phyloP scores from a whole-genome alignment of 108 stramenopile genomes.

The Cyclotella distinguenda region DNA sequence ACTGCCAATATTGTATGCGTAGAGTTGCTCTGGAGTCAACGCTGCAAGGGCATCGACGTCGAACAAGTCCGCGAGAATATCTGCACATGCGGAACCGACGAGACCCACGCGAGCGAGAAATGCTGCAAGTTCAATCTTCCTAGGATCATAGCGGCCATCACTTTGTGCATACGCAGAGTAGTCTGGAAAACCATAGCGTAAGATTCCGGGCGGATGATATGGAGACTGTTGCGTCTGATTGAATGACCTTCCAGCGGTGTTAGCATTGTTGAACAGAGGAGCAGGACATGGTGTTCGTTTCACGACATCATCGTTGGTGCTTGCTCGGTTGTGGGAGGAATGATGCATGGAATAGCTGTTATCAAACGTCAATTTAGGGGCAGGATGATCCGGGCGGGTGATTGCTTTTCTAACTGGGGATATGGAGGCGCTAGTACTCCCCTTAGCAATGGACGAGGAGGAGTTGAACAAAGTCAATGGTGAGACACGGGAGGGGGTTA shows the following conservation, averaged over 20 bases:
- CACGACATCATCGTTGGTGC: slow-evolving; percentile 2
- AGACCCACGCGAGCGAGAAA: slow-evolving; percentile 33
- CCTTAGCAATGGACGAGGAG: not conserved
- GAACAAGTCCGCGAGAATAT: slow-evolving; percentile 16
- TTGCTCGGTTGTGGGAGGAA: slow-evolving; percentile 7
- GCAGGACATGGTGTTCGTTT: not conserved
- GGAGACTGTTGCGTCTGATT: not conserved
- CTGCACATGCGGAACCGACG: slow-evolving; percentile 22
- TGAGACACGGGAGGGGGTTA: slow-evolving; percentile 8
- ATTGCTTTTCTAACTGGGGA: slow-evolving; percentile 10
- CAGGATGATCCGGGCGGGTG: not conserved
- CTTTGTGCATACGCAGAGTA: slow-evolving; percentile 11
- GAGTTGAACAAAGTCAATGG: not conserved
- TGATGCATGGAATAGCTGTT: not conserved
- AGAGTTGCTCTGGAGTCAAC: slow-evolving; percentile 16
- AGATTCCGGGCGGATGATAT: slow-evolving; percentile 8
- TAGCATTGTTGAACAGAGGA: not conserved
- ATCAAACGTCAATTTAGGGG: not conserved
- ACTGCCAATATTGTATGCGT: slow-evolving; percentile 13
- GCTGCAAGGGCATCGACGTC: slow-evolving; percentile 27
- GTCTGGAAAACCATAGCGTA: slow-evolving; percentile 6
- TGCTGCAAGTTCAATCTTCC: slow-evolving; percentile 32
- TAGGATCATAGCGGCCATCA: slow-evolving; percentile 12
- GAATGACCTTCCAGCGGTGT: not conserved
- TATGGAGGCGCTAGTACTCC: not conserved